phyloP scores from a whole-genome alignment of 2,329 filamentous ascomycete genomes.

The Sporothrix pallida region DNA sequence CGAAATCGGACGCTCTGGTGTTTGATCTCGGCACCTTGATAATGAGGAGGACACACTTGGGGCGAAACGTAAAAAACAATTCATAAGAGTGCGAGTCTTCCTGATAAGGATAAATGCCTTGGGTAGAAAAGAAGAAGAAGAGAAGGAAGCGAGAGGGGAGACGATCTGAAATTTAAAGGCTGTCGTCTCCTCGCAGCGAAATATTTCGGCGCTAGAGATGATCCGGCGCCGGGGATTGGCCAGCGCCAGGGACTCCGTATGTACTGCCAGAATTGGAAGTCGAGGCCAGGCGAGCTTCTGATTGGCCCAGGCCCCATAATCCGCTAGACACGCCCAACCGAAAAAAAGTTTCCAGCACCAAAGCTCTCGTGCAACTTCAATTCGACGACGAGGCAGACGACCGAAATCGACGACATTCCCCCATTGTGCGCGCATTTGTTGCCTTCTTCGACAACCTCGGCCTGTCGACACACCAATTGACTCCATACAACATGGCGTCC shows the following conservation, averaged over 20 bases:
- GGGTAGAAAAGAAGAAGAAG: constrained; percentile 47
- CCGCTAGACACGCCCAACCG: constrained; percentile 12
- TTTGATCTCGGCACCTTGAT: constrained; percentile 80
- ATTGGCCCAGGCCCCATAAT: background rate
- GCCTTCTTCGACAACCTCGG: background rate
- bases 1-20: constrained; percentile 84
- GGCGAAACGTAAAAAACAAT: constrained; percentile 38
- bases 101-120: constrained; percentile 92
- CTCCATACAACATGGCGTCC: constrained; percentile 53
- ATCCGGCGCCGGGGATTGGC: constrained; percentile 33
- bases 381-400: constrained; percentile 17
- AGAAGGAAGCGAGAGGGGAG: background rate
- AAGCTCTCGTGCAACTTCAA: constrained; percentile 15
- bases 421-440: background rate
- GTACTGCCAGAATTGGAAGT: background rate
- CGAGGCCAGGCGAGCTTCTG: background rate
- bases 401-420: background rate
- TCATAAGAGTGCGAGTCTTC: constrained; percentile 38
- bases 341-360: constrained; percentile 34
- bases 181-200: background rate
- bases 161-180: constrained; percentile 9
- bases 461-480: constrained; percentile 9
- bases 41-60: constrained; percentile 92
- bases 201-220: constrained; percentile 29
- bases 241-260: background rate